Evolutionary conservation across 345 rosid genomes (phyloP).

Genomic region (Salix dunnii): DNA sequence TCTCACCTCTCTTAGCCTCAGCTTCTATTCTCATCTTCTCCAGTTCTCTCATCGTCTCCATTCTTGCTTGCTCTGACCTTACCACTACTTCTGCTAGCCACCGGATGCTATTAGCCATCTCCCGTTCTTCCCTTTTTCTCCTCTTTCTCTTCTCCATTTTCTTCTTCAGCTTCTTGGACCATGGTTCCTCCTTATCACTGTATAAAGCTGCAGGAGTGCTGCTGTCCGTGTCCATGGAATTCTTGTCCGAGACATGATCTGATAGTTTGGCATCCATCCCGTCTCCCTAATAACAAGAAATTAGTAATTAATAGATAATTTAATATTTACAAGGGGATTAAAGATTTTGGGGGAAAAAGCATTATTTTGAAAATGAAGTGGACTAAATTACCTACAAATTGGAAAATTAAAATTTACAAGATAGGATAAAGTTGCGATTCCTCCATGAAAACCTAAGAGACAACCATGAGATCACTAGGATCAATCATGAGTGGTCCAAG

Average conservation of each 20-base stretch:
- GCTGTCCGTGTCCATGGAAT: conserved; percentile 65
- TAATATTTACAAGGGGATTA: not conserved
- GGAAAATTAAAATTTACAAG: not conserved
- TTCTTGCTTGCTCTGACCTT: conserved; percentile 79
- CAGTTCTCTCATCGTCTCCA: conserved; percentile 82
- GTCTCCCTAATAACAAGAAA: conserved; percentile 47
- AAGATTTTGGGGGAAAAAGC: too few species aligned
- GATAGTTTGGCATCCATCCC: conserved; percentile 42
- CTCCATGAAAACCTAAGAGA: not conserved
- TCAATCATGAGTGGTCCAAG: not conserved
- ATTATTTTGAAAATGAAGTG: too few species aligned
- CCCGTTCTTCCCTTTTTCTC: conserved; percentile 49
- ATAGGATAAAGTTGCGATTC: not conserved
- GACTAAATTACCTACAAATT: not conserved
- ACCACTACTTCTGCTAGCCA: conserved; percentile 82
- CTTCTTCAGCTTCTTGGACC: conserved; percentile 43
- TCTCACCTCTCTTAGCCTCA: conserved; percentile 74
- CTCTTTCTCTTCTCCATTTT: conserved; percentile 48
- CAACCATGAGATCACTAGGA: not conserved
- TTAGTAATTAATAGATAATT: not conserved
- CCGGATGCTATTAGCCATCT: conserved; percentile 70
- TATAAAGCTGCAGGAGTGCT: conserved; percentile 70
- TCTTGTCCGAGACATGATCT: conserved; percentile 50
- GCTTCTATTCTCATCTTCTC: conserved; percentile 92
- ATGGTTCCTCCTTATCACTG: conserved; percentile 42